A percentile compares a stretch with the other conserved stretches of the same genome.
phyloP scores from a whole-genome alignment of 257 asterid genomes.

The Agastache rugosa region DNA sequence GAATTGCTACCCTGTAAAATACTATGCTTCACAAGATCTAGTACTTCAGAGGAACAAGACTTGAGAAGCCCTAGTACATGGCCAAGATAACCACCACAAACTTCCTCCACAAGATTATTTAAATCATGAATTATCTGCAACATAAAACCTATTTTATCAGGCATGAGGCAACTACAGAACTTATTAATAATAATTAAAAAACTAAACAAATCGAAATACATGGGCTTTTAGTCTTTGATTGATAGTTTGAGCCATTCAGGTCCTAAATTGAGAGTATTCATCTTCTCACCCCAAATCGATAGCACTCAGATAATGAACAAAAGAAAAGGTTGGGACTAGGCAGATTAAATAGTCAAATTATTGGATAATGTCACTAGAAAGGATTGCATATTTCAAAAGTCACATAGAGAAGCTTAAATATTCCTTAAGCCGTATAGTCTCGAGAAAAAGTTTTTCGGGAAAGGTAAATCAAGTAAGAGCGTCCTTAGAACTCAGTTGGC shows the following conservation, averaged over 20 bases:
- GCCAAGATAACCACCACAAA: constrained; percentile 68
- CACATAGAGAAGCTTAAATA: constrained; percentile 13
- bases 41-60: constrained; percentile 75
- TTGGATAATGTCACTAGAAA: constrained; percentile 13
- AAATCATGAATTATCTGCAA: constrained; percentile 83
- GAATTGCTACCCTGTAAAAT: constrained; percentile 78
- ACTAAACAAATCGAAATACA: background rate
- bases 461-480: background rate
- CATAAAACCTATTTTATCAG: constrained; percentile 28
- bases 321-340: background rate
- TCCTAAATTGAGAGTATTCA: background rate
- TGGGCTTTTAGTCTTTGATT: background rate
- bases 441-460: background rate
- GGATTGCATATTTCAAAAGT: background rate
- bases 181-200: background rate
- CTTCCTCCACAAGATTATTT: constrained; percentile 66
- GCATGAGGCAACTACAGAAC: constrained; percentile 3
- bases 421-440: constrained; percentile 13
- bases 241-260: background rate
- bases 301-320: background rate
- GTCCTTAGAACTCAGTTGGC: background rate
- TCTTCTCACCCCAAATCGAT: background rate
- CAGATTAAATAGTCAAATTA: background rate
- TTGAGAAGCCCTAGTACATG: constrained; percentile 76
- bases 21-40: constrained; percentile 85